phyloP scores from a whole-genome alignment of 2,329 filamentous ascomycete species.

The Allantophomopsis cytisporea region DNA sequence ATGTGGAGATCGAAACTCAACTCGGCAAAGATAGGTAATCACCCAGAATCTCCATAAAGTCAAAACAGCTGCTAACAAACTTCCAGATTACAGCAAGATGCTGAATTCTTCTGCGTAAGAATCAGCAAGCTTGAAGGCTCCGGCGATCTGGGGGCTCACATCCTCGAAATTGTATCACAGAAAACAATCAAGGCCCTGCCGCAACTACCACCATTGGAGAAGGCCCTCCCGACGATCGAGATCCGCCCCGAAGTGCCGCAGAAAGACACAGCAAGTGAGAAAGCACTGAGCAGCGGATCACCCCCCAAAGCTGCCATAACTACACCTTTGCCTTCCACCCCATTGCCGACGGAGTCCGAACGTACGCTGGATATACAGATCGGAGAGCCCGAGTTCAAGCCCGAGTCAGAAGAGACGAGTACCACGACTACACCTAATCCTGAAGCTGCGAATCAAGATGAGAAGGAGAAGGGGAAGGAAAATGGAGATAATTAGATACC shows the following conservation, averaged over 20 bases:
- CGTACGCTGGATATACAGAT: too few species aligned
- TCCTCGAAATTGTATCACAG: conserved; percentile 41
- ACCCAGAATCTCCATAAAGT: conserved; percentile 1
- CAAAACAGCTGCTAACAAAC: background rate
- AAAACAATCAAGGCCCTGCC: too few species aligned
- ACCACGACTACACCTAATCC: background rate
- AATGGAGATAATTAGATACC: background rate
- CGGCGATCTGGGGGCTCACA: conserved; percentile 55
- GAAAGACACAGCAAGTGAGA: too few species aligned
- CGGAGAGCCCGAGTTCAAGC: background rate
- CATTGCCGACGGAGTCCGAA: too few species aligned
- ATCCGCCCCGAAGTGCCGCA: too few species aligned
- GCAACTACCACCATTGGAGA: too few species aligned
- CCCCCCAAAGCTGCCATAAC: too few species aligned
- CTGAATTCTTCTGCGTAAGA: conserved; percentile 45
- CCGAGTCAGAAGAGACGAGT: background rate
- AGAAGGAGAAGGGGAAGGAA: background rate
- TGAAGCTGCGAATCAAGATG: background rate
- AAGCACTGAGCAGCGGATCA: too few species aligned
- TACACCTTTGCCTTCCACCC: too few species aligned
- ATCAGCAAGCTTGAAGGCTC: conserved; percentile 52
- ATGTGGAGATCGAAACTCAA: conserved; percentile 42
- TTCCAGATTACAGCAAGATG: conserved; percentile 46
- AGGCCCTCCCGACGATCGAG: too few species aligned
- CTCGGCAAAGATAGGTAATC: conserved; percentile 46